These are phyloP conservation scores for Picea glauca DNA, from an alignment of 75 land plant genomes.

Conservation along the genomic window DNA sequence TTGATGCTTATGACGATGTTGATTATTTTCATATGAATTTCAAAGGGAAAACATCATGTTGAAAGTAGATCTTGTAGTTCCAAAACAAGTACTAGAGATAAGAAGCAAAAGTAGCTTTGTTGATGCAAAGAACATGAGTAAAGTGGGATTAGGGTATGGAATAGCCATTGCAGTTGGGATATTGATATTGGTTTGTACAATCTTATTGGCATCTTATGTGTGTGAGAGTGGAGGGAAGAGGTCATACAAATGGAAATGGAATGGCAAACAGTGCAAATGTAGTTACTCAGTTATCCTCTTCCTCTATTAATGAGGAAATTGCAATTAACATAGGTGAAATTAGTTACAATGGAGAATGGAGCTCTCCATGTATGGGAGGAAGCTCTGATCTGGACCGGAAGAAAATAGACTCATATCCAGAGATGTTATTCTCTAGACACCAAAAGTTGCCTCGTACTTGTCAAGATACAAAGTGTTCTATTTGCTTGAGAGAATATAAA, in stretches of 20 bases:
- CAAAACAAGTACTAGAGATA: neutral
- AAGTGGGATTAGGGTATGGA: slow-evolving; percentile 69
- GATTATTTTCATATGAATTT: no score
- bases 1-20: no score
- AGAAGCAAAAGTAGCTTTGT: neutral
- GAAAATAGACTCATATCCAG: slow-evolving; percentile 76
- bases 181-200: slow-evolving; percentile 59
- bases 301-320: no score
- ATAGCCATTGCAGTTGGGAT: slow-evolving; percentile 79
- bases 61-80: no score
- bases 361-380: no score
- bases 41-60: no score
- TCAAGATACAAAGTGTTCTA: slow-evolving; percentile 53
- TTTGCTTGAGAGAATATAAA: slow-evolving; percentile 79
- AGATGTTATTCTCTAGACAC: slow-evolving; percentile 39
- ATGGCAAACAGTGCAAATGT: no score
- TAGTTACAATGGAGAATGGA: no score
- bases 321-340: no score
- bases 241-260: neutral
- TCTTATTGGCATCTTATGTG: slow-evolving; percentile 59
- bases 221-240: slow-evolving; percentile 29
- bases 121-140: slow-evolving; percentile 15
- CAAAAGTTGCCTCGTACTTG: slow-evolving; percentile 2
- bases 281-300: no score
- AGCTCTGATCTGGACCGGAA: slow-evolving; percentile 50